Evolutionary conservation across 208 protist genomes (phyloP), one percentile per base, ranked within the genome.

Genomic region (Crithidia fasciculata): DNA sequence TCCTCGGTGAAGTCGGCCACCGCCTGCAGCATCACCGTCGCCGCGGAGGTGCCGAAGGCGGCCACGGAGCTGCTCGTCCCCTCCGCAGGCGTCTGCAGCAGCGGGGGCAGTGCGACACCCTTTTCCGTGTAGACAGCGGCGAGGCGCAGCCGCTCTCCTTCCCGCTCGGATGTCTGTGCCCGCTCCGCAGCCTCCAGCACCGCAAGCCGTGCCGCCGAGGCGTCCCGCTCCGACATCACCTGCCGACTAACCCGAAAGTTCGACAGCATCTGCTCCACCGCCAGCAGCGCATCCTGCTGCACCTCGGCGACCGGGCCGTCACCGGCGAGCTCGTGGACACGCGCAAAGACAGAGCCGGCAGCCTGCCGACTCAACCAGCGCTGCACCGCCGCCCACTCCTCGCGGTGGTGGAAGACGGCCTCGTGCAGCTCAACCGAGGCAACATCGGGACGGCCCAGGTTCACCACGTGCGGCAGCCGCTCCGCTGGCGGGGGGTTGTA

Each of bases 401-500:
- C 62, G 18, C 86, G 54, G 61, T 97, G 88, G 8, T 83, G 77
- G 65, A 92, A 81, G 10, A 97, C 72, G 44, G 86, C 60, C 49
- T 91, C 75, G 72, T 93, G 83, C 57, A 97, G 67, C 69, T 93
- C 82, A 54, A 89, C 82, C 8, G 90, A 85, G 74, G 79, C 81
- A 36, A 71, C 78, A 41, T 73, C 67, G 0, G 89, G 89, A 59
- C 92, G 88, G 44, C 94, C 90, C 4, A 87, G 47, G 74, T 82
- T 83, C 19, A 89, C 77, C 39, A 97, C 56, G 74, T 84, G 87
- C 40, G 90, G 86, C 66, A 90, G 65, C 13, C 92, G 87, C 19
- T 90, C 86, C 41, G 72, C 60, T 5, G 90, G 92, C 52, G 92
- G 92, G 4, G 90, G 92, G 68, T 80, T 53, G 80, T 91, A 93